phyloP scores from a whole-genome alignment of 1,284 basidiomycete genomes.

The Ustilago cynodontis region DNA sequence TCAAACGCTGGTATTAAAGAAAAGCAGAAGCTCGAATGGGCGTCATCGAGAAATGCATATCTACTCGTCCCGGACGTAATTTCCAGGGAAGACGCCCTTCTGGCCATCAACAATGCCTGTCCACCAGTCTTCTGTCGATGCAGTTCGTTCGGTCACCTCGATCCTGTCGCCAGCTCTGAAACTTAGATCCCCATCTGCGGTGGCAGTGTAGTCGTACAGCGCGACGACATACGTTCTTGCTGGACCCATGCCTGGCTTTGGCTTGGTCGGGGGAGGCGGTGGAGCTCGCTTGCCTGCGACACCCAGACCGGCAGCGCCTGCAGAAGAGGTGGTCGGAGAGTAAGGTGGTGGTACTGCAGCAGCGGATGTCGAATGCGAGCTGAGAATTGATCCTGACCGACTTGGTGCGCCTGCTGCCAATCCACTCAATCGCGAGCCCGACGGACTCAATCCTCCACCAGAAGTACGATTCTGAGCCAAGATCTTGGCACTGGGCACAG shows the following conservation, averaged over 20 bases:
- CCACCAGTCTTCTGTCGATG: slow-evolving; percentile 96
- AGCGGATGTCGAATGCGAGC: not conserved
- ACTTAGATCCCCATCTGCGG: slow-evolving; percentile 84
- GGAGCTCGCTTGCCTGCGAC: slow-evolving; percentile 79
- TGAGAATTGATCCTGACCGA: slow-evolving; percentile 28
- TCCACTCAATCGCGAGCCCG: slow-evolving; percentile 28
- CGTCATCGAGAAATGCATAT: not conserved
- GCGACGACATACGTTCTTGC: slow-evolving; percentile 84
- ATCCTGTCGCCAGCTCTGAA: slow-evolving; percentile 94
- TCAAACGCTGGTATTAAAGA: not conserved
- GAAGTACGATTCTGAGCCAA: slow-evolving; percentile 40
- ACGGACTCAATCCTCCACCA: slow-evolving; percentile 25
- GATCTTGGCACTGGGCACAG: slow-evolving; percentile 53
- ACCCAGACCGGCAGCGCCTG: slow-evolving; percentile 13
- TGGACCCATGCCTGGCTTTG: slow-evolving; percentile 78
- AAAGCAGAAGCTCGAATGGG: not conserved
- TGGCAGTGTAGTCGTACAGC: slow-evolving; percentile 91
- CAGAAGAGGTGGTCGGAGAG: slow-evolving; percentile 11
- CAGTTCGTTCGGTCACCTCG: slow-evolving; percentile 87
- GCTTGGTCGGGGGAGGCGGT: slow-evolving; percentile 85
- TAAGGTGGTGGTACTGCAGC: slow-evolving; percentile 30
- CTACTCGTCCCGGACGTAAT: slow-evolving; percentile 58
- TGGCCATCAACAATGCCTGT: slow-evolving; percentile 86
- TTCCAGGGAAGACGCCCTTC: slow-evolving; percentile 92
- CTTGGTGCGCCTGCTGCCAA: slow-evolving; percentile 42